Evolutionary conservation across 805 yeast species (phyloP).

Genomic region (Spathaspora gorwiae): DNA sequence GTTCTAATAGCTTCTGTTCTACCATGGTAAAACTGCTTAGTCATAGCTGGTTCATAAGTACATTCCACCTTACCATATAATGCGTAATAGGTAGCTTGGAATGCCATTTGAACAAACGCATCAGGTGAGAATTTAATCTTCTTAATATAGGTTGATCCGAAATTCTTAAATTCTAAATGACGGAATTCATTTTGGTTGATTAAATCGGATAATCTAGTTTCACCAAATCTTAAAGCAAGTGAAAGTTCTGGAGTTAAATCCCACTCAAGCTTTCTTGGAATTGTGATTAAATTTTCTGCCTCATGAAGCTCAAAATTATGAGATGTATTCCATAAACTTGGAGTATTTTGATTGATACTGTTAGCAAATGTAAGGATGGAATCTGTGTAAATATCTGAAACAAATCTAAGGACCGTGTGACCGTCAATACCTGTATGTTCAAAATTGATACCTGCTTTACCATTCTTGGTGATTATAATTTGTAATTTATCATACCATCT

Average conservation of each 20-base stretch:
- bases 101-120: constrained; percentile 90
- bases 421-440: constrained; percentile 97
- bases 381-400: constrained; percentile 87
- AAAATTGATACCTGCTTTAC: constrained; percentile 88
- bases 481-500: constrained; percentile 94
- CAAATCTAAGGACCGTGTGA: constrained; percentile 84
- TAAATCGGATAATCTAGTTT: constrained; percentile 80
- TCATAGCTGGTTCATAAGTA: constrained; percentile 96
- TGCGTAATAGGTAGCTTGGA: constrained; percentile 89
- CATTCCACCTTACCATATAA: constrained; percentile 90
- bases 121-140: constrained; percentile 87
- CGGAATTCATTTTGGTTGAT: constrained; percentile 87
- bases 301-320: constrained; percentile 29
- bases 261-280: constrained; percentile 90
- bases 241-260: constrained; percentile 70
- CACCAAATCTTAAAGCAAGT: constrained; percentile 81
- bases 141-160: constrained; percentile 76
- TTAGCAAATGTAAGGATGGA: constrained; percentile 83
- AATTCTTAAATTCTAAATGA: constrained; percentile 66
- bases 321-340: constrained; percentile 54
- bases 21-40: constrained; percentile 81
- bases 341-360: constrained; percentile 70
- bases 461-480: constrained; percentile 79
- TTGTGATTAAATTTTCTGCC: constrained; percentile 41
- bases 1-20: constrained; percentile 90